Percentiles rank a stretch among this genome's conserved stretches.
Evolutionary conservation across 768 basidiomycete genomes (phyloP).

Genomic region (Suillus subaureus): DNA sequence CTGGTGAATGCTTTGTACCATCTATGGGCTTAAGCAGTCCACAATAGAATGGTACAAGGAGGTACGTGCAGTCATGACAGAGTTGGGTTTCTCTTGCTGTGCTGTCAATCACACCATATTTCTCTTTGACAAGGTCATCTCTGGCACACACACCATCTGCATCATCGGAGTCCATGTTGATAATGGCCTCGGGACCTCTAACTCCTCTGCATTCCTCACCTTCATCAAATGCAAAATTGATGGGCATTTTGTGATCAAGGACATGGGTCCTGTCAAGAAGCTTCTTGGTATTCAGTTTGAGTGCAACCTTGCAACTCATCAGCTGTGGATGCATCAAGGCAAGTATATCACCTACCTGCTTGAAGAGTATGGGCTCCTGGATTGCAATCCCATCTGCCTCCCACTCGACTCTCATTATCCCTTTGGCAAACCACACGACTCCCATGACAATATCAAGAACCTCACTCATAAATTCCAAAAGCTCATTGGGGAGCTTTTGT

Average conservation of each 20-base stretch:
- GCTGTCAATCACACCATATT: background rate
- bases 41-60: background rate
- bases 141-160: background rate
- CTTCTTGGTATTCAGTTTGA: background rate
- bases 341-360: too few relatives aligned
- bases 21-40: background rate
- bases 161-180: background rate
- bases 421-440: too few relatives aligned
- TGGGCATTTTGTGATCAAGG: background rate
- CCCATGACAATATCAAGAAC: too few relatives aligned
- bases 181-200: background rate
- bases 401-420: too few relatives aligned
- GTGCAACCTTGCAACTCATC: rapidly evolving
- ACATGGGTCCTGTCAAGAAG: background rate
- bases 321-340: background rate
- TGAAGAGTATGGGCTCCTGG: too few relatives aligned
- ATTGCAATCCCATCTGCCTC: too few relatives aligned
- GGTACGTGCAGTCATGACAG: background rate
- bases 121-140: background rate
- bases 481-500: background rate
- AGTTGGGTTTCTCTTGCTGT: background rate
- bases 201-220: background rate
- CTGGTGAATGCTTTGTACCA: too few relatives aligned
- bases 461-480: too few relatives aligned
- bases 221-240: background rate